These are phyloP conservation scores for Cyberlindnera amylophila DNA, from an alignment of 805 yeast genomes.

Conservation along the genomic window DNA sequence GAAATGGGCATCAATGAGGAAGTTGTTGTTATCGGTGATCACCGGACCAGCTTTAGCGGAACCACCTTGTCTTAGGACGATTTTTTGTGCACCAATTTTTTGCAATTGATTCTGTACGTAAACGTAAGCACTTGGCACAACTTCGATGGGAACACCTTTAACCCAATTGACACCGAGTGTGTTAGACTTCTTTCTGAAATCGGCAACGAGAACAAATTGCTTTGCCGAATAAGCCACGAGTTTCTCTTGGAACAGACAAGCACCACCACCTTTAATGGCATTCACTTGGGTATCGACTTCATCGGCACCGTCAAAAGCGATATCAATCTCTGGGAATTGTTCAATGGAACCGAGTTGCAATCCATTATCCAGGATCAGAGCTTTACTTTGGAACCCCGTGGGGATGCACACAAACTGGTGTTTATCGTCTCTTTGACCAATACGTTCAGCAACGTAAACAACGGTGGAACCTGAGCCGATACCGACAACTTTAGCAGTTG, in stretches of 20 bases:
- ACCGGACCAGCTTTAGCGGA: slow-evolving; percentile 95
- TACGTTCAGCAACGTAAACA: slow-evolving; percentile 92
- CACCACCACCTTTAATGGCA: slow-evolving; percentile 98
- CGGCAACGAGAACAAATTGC: slow-evolving; percentile 85
- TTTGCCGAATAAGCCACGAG: slow-evolving; percentile 79
- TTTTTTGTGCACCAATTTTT: slow-evolving; percentile 57
- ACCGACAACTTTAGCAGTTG: slow-evolving; percentile 72
- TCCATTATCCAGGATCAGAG: slow-evolving; percentile 78
- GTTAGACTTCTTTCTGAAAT: slow-evolving; percentile 75
- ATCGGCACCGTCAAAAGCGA: slow-evolving; percentile 98
- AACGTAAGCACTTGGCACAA: slow-evolving; percentile 83
- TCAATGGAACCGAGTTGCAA: slow-evolving; percentile 77
- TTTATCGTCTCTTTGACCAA: slow-evolving; percentile 63
- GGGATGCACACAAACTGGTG: slow-evolving; percentile 74
- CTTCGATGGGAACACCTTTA: slow-evolving; percentile 93
- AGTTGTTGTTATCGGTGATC: slow-evolving; percentile 92
- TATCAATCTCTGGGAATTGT: slow-evolving; percentile 76
- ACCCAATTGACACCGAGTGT: slow-evolving; percentile 77
- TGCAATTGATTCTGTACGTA: slow-evolving; percentile 65
- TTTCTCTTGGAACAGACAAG: slow-evolving; percentile 94
- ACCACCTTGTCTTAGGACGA: slow-evolving; percentile 78
- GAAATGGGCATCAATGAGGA: slow-evolving; percentile 89
- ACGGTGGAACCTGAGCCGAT: slow-evolving; percentile 98
- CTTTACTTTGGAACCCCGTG: slow-evolving; percentile 94
- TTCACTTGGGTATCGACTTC: slow-evolving; percentile 81